Evolutionary conservation across 441 rosid genomes (phyloP).

Genomic region (Populus hybrid): DNA sequence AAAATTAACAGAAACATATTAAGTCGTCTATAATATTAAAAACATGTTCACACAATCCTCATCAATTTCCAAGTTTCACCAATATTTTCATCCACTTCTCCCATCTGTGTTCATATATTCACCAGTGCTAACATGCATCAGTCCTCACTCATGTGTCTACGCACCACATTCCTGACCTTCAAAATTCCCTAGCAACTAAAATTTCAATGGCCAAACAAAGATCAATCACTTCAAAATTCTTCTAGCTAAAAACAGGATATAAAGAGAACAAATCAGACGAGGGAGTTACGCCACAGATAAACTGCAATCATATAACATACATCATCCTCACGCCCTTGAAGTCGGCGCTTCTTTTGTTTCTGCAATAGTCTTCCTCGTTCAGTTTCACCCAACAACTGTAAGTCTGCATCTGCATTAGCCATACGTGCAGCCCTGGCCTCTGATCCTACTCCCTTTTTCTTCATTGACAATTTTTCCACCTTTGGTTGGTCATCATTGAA

Average conservation of each 20-base stretch:
- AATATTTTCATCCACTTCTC: background rate
- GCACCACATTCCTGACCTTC: background rate
- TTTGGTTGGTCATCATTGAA: slow-evolving; percentile 62
- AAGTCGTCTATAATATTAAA: background rate
- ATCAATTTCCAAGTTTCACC: background rate
- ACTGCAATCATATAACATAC: slow-evolving; percentile 38
- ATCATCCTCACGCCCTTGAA: slow-evolving; percentile 87
- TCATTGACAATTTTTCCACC: slow-evolving; percentile 73
- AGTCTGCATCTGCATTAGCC: slow-evolving; percentile 71
- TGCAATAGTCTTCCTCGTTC: slow-evolving; percentile 77
- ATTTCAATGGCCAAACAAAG: background rate
- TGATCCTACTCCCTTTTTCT: slow-evolving; percentile 87
- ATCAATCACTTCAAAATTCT: background rate
- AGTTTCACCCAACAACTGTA: slow-evolving; percentile 69
- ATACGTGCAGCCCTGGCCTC: slow-evolving; percentile 76
- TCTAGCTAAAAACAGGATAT: background rate
- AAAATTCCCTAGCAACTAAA: background rate
- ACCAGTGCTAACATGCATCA: no score
- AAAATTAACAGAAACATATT: no score
- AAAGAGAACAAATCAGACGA: slow-evolving; percentile 10
- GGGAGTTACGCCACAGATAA: background rate
- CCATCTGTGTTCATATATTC: no score
- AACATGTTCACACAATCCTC: background rate
- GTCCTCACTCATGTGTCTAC: no score
- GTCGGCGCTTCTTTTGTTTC: slow-evolving; percentile 87